Base-by-base conservation (phyloP, 192 early-diverging fungal species). In the Coemansia sp. region DNA sequence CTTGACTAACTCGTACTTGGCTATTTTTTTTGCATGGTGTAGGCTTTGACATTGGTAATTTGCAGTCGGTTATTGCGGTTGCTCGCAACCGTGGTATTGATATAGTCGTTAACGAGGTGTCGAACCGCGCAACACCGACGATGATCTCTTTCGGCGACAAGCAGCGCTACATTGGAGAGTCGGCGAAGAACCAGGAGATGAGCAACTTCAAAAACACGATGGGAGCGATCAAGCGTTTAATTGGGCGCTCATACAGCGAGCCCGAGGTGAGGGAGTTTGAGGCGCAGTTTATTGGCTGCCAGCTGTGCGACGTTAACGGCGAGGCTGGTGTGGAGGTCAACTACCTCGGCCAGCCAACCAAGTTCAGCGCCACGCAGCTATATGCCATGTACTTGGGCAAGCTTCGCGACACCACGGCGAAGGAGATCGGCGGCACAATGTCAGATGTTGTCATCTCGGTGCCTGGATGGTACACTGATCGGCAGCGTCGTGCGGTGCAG, bases 31-130 rank as follows among this genome's bases (percentile, higher is more conserved):
- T 53, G n/a, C n/a, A n/a, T 63, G 87, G 88, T 73, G 76, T 94
- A 77, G 96, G 96, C 73, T 91, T 98, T 82, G 96, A 98, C 86
- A 90, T 98, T 78, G 96, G 96, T 70, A 97, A 92, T 80, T 86
- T 98, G 70, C 91, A 95, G 78, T 92, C 94, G 73, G 91, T 96
- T 69, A 93, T 98, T 67, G 95, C 96, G 59, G 94, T 98, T 39
- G 96, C 95, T 40, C 85, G 96, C 80, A 98, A 98, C 85, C 91
- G 94, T 66, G 96, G 96, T 78, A 97, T 98, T 81, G 96, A 98
- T 75, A 93, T 98, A 60, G 92, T 98, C 69, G 85, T 85, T 65
- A 98, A 98, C 79, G 96, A 98, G 85, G 94, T 94, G 42, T 95
- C 94, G 38, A 96, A 97, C 87, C 86, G 96, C 63, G 89, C 92